Percentiles rank a stretch among this genome's conserved stretches.
Evolutionary conservation across 2,329 filamentous ascomycete genomes (phyloP).

Genomic region (Paracamarosporium sp.): DNA sequence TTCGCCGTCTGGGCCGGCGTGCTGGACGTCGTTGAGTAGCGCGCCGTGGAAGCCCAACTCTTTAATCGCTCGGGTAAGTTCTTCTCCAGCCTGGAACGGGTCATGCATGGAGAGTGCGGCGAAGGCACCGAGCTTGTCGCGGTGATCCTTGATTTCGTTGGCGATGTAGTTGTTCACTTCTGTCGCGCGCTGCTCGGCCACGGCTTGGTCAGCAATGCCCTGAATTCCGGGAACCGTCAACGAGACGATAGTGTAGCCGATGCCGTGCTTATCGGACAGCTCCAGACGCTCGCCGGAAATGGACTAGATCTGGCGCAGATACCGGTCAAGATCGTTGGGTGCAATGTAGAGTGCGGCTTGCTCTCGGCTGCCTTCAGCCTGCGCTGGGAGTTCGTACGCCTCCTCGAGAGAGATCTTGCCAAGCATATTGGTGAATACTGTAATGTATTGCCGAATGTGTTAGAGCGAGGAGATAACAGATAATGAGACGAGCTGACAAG

Average conservation of each 20-base stretch:
- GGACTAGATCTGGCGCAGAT: slow-evolving; percentile 63
- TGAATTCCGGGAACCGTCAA: slow-evolving; percentile 59
- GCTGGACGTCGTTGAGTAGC: slow-evolving; percentile 64
- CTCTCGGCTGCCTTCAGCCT: too few species aligned
- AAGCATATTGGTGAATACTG: slow-evolving; percentile 55
- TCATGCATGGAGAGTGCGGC: slow-evolving; percentile 55
- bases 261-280: slow-evolving; percentile 53
- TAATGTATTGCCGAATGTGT: too few species aligned
- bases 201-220: slow-evolving; percentile 53
- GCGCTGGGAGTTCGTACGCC: slow-evolving; percentile 66
- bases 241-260: slow-evolving; percentile 57
- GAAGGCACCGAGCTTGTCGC: slow-evolving; percentile 48
- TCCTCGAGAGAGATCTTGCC: slow-evolving; percentile 70
- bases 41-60: slow-evolving; percentile 50
- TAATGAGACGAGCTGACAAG: too few species aligned
- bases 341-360: slow-evolving; percentile 67
- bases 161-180: slow-evolving; percentile 58
- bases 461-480: too few species aligned
- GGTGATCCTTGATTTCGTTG: slow-evolving; percentile 49
- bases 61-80: slow-evolving; percentile 61
- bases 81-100: slow-evolving; percentile 57
- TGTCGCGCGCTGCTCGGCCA: slow-evolving; percentile 52
- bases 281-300: slow-evolving; percentile 52
- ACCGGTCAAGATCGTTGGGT: slow-evolving; percentile 65
- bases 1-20: slow-evolving; percentile 64